These are phyloP conservation scores for Arachis monticola DNA, from an alignment of 331 rosid species.

Conservation along the genomic window DNA sequence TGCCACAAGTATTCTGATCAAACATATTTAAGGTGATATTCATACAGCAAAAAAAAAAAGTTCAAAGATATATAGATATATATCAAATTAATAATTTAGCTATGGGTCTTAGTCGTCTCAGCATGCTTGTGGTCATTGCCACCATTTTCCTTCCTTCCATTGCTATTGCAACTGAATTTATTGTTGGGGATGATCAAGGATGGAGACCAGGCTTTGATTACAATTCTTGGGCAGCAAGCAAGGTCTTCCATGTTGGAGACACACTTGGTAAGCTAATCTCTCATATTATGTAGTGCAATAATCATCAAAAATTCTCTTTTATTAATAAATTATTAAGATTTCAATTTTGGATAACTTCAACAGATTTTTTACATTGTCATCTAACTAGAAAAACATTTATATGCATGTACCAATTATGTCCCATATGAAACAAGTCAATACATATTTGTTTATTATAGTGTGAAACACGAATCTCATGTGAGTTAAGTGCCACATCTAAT, in stretches of 20 bases:
- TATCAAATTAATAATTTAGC: not conserved
- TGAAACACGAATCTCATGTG: no score
- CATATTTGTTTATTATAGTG: no score
- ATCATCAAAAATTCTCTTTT: no score
- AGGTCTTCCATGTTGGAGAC: conserved; percentile 11
- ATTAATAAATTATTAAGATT: no score
- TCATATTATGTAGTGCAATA: no score
- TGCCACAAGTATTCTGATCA: no score
- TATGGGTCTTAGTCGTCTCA: conserved; percentile 5
- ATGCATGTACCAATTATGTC: not conserved
- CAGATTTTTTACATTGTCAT: no score
- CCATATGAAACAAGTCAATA: no score
- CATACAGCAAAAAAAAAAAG: not conserved
- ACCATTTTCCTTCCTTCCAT: conserved; percentile 16
- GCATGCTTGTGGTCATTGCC: conserved; percentile 3
- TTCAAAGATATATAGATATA: not conserved
- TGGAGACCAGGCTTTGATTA: conserved; percentile 9
- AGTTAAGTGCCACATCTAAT: no score
- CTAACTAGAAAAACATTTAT: no score
- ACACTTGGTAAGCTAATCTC: conserved; percentile 20
- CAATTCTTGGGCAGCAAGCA: conserved; percentile 22
- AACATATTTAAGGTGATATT: no score
- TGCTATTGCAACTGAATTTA: not conserved
- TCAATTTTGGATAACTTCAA: no score
- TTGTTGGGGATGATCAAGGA: conserved; percentile 15